These are phyloP conservation scores for Phytophthora vignae DNA, from an alignment of 352 stramenopile species.

Conservation along the genomic window DNA sequence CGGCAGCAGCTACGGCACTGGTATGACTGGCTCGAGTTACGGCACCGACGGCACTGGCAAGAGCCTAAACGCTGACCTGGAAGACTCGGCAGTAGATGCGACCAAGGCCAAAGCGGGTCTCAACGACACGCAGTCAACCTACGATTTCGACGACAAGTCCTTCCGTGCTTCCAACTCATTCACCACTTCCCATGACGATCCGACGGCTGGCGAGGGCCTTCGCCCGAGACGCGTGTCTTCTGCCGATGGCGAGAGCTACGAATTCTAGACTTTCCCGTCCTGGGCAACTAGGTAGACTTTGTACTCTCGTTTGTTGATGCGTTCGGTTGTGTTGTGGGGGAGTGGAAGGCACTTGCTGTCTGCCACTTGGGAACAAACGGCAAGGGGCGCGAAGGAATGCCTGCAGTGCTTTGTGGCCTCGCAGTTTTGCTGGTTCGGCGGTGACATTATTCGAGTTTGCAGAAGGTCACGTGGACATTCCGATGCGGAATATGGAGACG, in stretches of 20 bases:
- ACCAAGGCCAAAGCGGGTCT: constrained; percentile 28
- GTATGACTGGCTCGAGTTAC: constrained; percentile 27
- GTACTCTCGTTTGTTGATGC: constrained; percentile 22
- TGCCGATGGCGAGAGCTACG: constrained; percentile 71
- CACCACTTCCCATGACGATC: constrained; percentile 35
- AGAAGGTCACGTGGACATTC: constrained; percentile 25
- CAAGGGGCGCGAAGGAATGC: constrained; percentile 36
- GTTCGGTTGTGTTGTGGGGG: constrained; percentile 18
- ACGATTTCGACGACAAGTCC: constrained; percentile 54
- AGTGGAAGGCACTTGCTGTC: constrained; percentile 21
- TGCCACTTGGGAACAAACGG: constrained; percentile 12
- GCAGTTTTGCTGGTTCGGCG: constrained; percentile 13
- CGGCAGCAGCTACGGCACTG: constrained; percentile 34
- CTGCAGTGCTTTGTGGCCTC: constrained; percentile 22
- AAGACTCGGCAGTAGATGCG: constrained; percentile 27
- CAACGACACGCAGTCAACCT: constrained; percentile 47
- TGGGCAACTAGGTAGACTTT: constrained; percentile 23
- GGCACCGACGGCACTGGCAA: constrained; percentile 20
- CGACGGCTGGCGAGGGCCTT: constrained; percentile 18
- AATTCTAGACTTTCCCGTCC: constrained; percentile 57
- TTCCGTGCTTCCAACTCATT: constrained; percentile 43
- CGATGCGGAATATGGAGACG: constrained; percentile 32
- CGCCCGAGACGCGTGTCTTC: constrained; percentile 56
- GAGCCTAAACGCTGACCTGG: constrained; percentile 28
- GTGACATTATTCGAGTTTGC: constrained; percentile 16